Evolutionary conservation across 768 basidiomycete genomes (phyloP).

Genomic region (Neoboletus subvelutipes): DNA sequence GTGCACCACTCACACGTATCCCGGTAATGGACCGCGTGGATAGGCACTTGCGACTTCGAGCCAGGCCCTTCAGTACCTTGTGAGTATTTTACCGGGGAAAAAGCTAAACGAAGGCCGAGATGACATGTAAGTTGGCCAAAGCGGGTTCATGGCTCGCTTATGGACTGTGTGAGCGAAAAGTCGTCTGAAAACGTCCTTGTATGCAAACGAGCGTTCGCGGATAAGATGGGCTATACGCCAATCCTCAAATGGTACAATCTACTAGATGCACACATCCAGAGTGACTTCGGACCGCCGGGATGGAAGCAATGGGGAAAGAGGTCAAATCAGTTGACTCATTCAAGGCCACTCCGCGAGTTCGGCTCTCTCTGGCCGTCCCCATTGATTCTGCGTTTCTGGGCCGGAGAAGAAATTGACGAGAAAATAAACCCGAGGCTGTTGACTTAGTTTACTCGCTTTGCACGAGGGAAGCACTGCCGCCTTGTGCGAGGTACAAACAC

Average conservation of each 20-base stretch:
- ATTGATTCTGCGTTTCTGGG: slow-evolving; percentile 8
- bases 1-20: background rate
- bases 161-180: background rate
- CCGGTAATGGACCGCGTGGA: background rate
- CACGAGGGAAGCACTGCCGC: background rate
- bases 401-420: background rate
- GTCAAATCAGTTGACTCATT: background rate
- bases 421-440: slow-evolving; percentile 1
- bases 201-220: background rate
- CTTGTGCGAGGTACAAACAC: background rate
- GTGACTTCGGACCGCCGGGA: slow-evolving; percentile 2
- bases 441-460: background rate
- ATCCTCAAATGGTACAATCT: background rate
- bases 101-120: background rate
- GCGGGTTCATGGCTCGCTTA: background rate
- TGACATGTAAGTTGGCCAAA: background rate
- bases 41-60: background rate
- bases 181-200: background rate
- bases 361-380: background rate
- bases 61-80: background rate
- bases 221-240: background rate
- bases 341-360: slow-evolving; percentile 21
- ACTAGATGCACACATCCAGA: background rate
- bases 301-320: slow-evolving; percentile 7
- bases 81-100: background rate